Evolutionary conservation across 371 early-diverging fungal species (phyloP), one percentile per base, ranked within the genome.

Genomic region (Mucor mucedo): DNA sequence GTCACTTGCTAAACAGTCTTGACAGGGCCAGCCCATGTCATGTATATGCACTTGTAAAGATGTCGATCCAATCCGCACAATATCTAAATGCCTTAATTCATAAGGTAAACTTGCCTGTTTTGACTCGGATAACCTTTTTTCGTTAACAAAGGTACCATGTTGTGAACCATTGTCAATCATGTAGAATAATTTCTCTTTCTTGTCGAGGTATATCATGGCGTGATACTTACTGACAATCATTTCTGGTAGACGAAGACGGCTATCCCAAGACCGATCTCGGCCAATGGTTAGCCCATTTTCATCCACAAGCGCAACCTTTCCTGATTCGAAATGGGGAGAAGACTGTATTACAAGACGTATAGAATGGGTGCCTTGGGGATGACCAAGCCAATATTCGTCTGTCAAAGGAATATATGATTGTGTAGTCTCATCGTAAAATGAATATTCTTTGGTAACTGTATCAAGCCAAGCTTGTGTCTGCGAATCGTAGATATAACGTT

Each of bases 191-290:
- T 60, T 58, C 16, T 50, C 48, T n/a, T 58, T 38, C 2, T 58
- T 60, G 39, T 72, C 58, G 7, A 68, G 57, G 55, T 65, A 81
- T 5, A 81, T 62, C 29, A 72, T 71, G 48, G 79, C 78, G 47
- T 81, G 82, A 38, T 66, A 75, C 54, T 78, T 78, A 54, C 77
- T 77, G 2, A 76, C 75, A 27, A 70, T 70, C 75, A 81, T 73
- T 29, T 81, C 79, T 2, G 79, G 70, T 41, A 81, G 40, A 21
- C 82, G 70, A 8, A 81, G 45, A 4, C 79, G 77, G 41, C 64
- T 56, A 35, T 70, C 71, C 65, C 75, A 73, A 1, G 72, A 63
- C 8, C 75, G 65, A 66, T 81, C 82, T 4, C 82, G 69, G 0
- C 82, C 82, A 10, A 81, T 62, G 0, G 75, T 75, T 1, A 78